A percentile compares a stretch with the other conserved stretches of the same genome.
These are phyloP conservation scores for Comarum palustre DNA, from an alignment of 306 rosid species.

Conservation along the genomic window DNA sequence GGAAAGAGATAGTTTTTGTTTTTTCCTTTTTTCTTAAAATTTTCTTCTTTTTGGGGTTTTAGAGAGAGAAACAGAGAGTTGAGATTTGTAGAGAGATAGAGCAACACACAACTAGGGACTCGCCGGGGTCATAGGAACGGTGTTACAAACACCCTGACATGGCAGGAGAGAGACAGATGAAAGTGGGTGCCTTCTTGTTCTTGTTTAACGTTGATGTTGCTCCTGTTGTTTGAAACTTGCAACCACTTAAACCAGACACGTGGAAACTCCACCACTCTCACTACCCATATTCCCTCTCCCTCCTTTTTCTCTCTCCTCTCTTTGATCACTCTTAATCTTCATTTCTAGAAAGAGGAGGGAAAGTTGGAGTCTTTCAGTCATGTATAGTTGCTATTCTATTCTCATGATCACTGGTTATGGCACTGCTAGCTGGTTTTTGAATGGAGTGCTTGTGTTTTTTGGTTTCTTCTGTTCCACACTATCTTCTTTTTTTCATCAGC, in stretches of 20 bases:
- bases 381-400: not conserved
- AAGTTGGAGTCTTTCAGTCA: not conserved
- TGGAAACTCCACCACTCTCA: conserved; percentile 22
- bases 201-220: conserved; percentile 29
- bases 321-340: not conserved
- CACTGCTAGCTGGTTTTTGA: conserved; percentile 17
- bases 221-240: conserved; percentile 37
- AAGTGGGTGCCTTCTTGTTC: conserved; percentile 1
- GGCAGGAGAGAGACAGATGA: conserved; percentile 61
- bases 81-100: conserved; percentile 22
- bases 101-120: conserved; percentile 63
- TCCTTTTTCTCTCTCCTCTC: no score
- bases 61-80: conserved; percentile 48
- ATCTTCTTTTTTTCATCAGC: not conserved
- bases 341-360: not conserved
- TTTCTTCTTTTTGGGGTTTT: conserved; percentile 23
- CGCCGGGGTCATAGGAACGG: conserved; percentile 91
- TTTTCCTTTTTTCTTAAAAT: conserved; percentile 24
- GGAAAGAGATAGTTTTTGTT: conserved; percentile 39
- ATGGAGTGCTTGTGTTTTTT: not conserved
- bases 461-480: not conserved
- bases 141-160: conserved; percentile 78
- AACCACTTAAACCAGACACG: conserved; percentile 55
- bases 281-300: not conserved
- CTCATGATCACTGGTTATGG: conserved; percentile 5